Percentiles rank a stretch among this genome's conserved stretches.
Evolutionary conservation across 2,329 filamentous ascomycete genomes (phyloP).

Genomic region (Fusarium lateritium): DNA sequence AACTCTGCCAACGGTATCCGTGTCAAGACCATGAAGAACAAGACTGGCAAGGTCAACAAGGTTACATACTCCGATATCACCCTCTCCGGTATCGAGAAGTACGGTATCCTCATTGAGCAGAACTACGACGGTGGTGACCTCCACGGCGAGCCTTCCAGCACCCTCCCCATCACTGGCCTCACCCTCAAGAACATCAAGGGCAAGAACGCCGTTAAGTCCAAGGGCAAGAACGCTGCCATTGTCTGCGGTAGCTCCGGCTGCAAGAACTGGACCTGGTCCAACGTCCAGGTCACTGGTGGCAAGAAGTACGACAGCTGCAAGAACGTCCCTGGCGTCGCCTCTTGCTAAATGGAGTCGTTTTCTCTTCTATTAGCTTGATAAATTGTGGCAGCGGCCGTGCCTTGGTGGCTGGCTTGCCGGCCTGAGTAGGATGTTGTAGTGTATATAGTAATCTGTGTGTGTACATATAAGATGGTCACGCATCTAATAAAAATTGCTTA

Average conservation of each 20-base stretch:
- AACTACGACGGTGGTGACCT: constrained; percentile 64
- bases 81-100: constrained; percentile 55
- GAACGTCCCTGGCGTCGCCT: constrained; percentile 49
- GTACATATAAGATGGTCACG: neutral
- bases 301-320: constrained; percentile 54
- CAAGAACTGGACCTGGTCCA: constrained; percentile 67
- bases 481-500: neutral
- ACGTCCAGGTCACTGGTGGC: constrained; percentile 65
- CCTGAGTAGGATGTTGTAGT: neutral
- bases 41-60: constrained; percentile 60
- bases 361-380: rapidly evolving
- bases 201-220: constrained; percentile 53
- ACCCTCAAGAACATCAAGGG: constrained; percentile 60
- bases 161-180: constrained; percentile 65
- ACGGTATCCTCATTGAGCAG: constrained; percentile 58
- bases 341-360: constrained; percentile 13
- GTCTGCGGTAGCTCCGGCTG: constrained; percentile 64
- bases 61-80: constrained; percentile 62
- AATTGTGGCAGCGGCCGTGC: neutral
- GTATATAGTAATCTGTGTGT: neutral
- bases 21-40: constrained; percentile 64
- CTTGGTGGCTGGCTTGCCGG: neutral
- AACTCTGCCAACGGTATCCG: constrained; percentile 67
- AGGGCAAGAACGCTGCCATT: constrained; percentile 64
- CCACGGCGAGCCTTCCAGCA: constrained; percentile 59